Evolutionary conservation across 2,329 filamentous ascomycete genomes (phyloP).

Genomic region (Aspergillus clavatus): DNA sequence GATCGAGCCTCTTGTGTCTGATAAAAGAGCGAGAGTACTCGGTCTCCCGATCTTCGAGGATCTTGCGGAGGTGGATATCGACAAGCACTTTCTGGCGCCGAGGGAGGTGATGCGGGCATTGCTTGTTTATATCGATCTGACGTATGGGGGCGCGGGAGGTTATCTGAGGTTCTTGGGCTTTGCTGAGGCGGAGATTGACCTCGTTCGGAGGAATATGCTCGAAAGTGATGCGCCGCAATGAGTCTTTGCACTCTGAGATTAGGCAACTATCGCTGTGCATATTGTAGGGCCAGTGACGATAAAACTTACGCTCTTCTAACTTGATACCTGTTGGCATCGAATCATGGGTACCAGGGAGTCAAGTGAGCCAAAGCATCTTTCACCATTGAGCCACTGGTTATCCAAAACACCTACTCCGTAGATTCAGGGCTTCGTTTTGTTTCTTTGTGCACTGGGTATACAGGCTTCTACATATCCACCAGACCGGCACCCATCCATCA

Average conservation of each 20-base stretch:
- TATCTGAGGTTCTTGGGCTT: neutral
- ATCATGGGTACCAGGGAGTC: too few species aligned
- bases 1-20: neutral
- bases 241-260: neutral
- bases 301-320: too few species aligned
- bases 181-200: neutral
- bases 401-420: too few species aligned
- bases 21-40: neutral
- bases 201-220: neutral
- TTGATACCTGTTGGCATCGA: too few species aligned
- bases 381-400: too few species aligned
- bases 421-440: too few species aligned
- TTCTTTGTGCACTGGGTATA: too few species aligned
- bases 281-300: too few species aligned
- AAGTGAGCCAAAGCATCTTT: too few species aligned
- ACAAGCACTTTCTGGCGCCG: neutral
- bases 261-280: neutral
- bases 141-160: neutral
- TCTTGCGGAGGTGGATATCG: neutral
- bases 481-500: too few species aligned
- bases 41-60: neutral
- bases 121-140: neutral
- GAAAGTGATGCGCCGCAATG: neutral
- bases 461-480: too few species aligned
- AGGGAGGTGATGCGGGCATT: neutral